These are phyloP conservation scores for Populus davidiana DNA, from an alignment of 345 rosid genomes.

Conservation along the genomic window DNA sequence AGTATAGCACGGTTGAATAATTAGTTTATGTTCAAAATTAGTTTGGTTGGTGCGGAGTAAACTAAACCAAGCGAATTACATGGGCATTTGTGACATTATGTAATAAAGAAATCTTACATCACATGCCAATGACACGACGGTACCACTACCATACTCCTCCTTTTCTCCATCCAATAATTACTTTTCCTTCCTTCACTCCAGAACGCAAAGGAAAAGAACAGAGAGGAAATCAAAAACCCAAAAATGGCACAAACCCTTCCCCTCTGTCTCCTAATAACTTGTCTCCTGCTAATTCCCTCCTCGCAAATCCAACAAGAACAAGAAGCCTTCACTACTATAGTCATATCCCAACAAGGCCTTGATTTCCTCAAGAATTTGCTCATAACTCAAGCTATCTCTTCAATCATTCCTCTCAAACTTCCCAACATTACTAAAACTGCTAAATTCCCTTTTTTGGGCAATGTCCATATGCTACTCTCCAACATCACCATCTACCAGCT, in stretches of 20 bases:
- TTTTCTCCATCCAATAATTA: too few relatives aligned
- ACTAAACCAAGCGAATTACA: too few relatives aligned
- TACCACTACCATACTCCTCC: too few relatives aligned
- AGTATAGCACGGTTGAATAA: too few relatives aligned
- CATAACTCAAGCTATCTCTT: constrained; percentile 59
- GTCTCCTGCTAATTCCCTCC: constrained; percentile 23
- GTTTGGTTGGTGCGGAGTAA: too few relatives aligned
- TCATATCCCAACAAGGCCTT: constrained; percentile 72
- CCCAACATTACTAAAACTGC: constrained; percentile 55
- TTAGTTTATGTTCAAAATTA: too few relatives aligned
- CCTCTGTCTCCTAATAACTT: constrained; percentile 25
- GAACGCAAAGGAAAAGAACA: not conserved
- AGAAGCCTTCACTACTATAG: constrained; percentile 67
- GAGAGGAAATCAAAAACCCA: not conserved
- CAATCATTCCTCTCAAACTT: constrained; percentile 62
- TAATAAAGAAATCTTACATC: too few relatives aligned
- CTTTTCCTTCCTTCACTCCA: not conserved
- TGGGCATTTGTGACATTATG: too few relatives aligned
- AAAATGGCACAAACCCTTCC: constrained; percentile 8
- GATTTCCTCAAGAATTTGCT: constrained; percentile 79
- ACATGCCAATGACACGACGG: too few relatives aligned
- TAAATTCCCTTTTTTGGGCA: constrained; percentile 69
- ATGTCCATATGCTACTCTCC: constrained; percentile 55
- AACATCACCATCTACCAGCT: constrained; percentile 64
- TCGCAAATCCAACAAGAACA: constrained; percentile 15